A percentile compares a stretch with the other conserved stretches of the same genome.
phyloP scores from a whole-genome alignment of 208 protist species.

The Leptomonas seymouri region DNA sequence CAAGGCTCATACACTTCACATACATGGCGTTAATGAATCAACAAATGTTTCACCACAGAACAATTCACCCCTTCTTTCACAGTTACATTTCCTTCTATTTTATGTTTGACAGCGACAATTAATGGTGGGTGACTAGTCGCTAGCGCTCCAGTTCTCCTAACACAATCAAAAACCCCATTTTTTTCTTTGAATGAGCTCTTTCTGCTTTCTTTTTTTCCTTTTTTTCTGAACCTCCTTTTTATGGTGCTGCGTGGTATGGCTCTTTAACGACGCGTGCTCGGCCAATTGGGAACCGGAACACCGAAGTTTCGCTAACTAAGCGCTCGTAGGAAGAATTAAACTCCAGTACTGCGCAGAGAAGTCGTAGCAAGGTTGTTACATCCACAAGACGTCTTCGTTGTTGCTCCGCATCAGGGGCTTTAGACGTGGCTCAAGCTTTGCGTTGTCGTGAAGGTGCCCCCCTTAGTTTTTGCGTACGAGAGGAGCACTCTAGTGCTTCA shows the following conservation, averaged over 20 bases:
- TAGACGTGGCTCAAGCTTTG: neutral
- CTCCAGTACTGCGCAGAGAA: no score
- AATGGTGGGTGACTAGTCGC: no score
- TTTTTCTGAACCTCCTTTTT: neutral
- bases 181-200: neutral
- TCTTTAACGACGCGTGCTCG: neutral
- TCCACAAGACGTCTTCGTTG: no score
- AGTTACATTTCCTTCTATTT: constrained; percentile 6
- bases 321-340: no score
- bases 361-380: no score
- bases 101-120: neutral
- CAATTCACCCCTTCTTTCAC: neutral
- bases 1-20: neutral
- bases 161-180: no score
- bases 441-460: neutral
- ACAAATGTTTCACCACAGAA: neutral
- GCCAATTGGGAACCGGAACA: neutral
- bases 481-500: no score
- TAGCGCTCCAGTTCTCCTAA: no score
- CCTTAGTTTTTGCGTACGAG: no score
- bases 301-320: no score
- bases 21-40: constrained; percentile 3
- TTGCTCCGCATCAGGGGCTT: no score
- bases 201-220: constrained; percentile 9
- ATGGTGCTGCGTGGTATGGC: neutral